Percentiles rank a stretch among this genome's conserved stretches.
These are phyloP conservation scores for Tilletiaria anomala DNA, from an alignment of 1,284 basidiomycete genomes.

Conservation along the genomic window DNA sequence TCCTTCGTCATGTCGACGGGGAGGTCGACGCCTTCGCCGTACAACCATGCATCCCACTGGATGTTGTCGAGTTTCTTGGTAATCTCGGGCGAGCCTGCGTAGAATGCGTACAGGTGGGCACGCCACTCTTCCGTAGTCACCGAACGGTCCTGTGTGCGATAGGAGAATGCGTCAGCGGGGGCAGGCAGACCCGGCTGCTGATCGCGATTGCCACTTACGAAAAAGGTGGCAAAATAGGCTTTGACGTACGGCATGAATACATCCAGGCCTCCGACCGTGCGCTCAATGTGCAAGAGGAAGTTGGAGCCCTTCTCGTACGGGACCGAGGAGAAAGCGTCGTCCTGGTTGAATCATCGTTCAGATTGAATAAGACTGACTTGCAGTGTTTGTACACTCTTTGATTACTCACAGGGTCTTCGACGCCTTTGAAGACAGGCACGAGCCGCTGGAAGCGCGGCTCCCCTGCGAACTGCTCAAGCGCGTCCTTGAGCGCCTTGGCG, in stretches of 20 bases:
- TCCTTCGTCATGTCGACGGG: conserved; percentile 55
- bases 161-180: conserved; percentile 45
- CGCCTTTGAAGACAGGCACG: conserved; percentile 65
- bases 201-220: too few species aligned
- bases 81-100: conserved; percentile 44
- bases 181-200: not conserved
- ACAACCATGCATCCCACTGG: conserved; percentile 64
- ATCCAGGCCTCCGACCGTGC: conserved; percentile 69
- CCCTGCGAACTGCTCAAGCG: conserved; percentile 46
- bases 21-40: conserved; percentile 62
- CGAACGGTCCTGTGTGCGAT: conserved; percentile 61
- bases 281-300: conserved; percentile 55
- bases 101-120: conserved; percentile 67
- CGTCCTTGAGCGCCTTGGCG: conserved; percentile 56
- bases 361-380: not conserved
- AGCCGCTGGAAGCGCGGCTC: conserved; percentile 65
- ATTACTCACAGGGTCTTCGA: conserved; percentile 50
- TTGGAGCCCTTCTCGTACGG: conserved; percentile 65
- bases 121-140: conserved; percentile 83
- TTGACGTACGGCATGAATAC: conserved; percentile 46
- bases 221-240: conserved; percentile 52
- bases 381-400: not conserved
- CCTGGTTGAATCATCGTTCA: conserved; percentile 42
- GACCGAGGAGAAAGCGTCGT: conserved; percentile 49
- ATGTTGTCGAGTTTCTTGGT: conserved; percentile 50